phyloP scores from a whole-genome alignment of 2,329 filamentous ascomycete genomes.

The Didymella lethalis region DNA sequence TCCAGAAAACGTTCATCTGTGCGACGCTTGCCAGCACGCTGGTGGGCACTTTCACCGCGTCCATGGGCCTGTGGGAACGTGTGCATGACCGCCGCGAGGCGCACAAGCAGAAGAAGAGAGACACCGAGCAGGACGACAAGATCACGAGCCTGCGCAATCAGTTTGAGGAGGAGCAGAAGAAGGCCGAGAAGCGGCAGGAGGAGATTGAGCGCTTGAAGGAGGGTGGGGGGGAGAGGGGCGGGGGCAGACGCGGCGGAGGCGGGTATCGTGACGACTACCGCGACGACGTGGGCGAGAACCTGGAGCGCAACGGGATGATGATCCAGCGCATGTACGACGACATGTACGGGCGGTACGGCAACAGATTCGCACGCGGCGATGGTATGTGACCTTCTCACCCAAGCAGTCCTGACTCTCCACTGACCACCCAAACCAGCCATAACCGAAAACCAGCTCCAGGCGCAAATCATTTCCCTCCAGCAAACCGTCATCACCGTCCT shows the following conservation, averaged over 20 bases:
- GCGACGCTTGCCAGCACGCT: conserved; percentile 56
- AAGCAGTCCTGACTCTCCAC: not conserved
- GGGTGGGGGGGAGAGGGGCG: conserved; percentile 18
- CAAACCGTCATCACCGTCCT: conserved; percentile 55
- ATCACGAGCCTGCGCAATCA: conserved; percentile 45
- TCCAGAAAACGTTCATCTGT: conserved; percentile 56
- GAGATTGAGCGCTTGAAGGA: conserved; percentile 34
- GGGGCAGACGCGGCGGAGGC: conserved; percentile 7
- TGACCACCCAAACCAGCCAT: conserved; percentile 39
- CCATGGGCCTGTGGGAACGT: conserved; percentile 54
- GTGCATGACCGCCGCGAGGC: conserved; percentile 49
- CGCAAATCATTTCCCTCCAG: conserved; percentile 54
- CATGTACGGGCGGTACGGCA: conserved; percentile 47
- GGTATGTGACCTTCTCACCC: conserved; percentile 32
- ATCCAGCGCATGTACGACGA: conserved; percentile 51
- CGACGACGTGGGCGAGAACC: conserved; percentile 45
- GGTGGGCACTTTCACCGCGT: conserved; percentile 55
- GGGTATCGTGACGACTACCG: conserved; percentile 31
- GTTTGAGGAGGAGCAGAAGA: conserved; percentile 43
- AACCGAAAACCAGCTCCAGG: conserved; percentile 54
- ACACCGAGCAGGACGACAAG: conserved; percentile 44
- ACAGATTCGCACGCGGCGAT: conserved; percentile 51
- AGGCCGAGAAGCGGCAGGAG: conserved; percentile 35
- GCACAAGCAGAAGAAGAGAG: conserved; percentile 51
- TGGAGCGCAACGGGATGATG: conserved; percentile 45